Conservation (phyloP, 805 yeast genomes). For the Nakazawaea wickerhamii region DNA sequence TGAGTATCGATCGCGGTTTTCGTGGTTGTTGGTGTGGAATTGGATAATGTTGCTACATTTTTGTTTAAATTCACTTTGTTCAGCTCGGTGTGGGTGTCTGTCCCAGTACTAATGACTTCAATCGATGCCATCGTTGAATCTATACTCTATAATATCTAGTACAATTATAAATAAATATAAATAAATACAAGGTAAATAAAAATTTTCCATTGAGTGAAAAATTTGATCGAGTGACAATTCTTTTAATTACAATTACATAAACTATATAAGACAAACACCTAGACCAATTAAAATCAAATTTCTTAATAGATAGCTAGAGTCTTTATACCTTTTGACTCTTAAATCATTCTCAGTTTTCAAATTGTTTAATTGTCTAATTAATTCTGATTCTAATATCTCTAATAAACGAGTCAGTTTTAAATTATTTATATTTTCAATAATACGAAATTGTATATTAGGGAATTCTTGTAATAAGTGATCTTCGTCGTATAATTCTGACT, state of each 20-base stretch:
- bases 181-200: too few relatives aligned
- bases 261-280: conserved; percentile 30
- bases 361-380: conserved; percentile 22
- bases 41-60: conserved; percentile 21
- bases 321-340: conserved; percentile 18
- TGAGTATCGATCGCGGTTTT: conserved; percentile 41
- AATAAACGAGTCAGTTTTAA: conserved; percentile 17
- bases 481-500: conserved; percentile 15
- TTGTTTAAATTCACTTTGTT: conserved; percentile 13
- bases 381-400: conserved; percentile 24
- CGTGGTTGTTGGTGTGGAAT: conserved; percentile 25
- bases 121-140: too few relatives aligned
- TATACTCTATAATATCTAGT: too few relatives aligned
- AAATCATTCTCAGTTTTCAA: conserved; percentile 29
- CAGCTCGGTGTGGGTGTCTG: neutral
- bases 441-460: conserved; percentile 29
- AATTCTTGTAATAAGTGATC: neutral
- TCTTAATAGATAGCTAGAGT: conserved; percentile 33
- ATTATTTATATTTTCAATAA: conserved; percentile 35
- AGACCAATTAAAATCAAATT: conserved; percentile 32
- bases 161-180: too few relatives aligned
- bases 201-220: too few relatives aligned
- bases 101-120: too few relatives aligned
- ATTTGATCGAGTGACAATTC: too few relatives aligned
- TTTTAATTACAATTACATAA: too few relatives aligned